A percentile compares a stretch with the other conserved stretches of the same genome.
phyloP scores from a whole-genome alignment of 306 rosid genomes.

The Cicer bijugum region DNA sequence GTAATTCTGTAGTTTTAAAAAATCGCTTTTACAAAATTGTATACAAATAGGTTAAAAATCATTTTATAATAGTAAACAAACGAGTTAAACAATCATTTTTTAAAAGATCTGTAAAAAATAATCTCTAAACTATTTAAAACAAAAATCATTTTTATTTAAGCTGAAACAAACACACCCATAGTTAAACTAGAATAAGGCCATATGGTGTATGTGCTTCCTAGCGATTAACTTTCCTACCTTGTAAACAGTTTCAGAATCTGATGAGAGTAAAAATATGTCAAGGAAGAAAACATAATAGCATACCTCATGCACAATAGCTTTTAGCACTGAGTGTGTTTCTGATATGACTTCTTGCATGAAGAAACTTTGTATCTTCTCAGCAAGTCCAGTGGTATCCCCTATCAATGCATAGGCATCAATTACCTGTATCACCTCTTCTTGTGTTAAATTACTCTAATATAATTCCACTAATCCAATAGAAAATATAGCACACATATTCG shows the following conservation, averaged over 20 bases:
- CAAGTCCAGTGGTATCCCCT: constrained; percentile 93
- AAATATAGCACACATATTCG: constrained; percentile 17
- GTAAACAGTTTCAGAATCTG: constrained; percentile 41
- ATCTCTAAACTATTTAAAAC: too few relatives aligned
- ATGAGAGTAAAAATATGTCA: constrained; percentile 11
- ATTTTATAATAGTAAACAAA: too few relatives aligned
- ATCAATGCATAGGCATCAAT: constrained; percentile 95
- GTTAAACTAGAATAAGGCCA: neutral
- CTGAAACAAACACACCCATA: too few relatives aligned
- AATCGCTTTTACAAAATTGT: too few relatives aligned
- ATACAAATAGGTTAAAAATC: too few relatives aligned
- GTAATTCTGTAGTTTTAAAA: too few relatives aligned
- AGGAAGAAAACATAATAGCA: constrained; percentile 33
- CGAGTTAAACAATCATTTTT: too few relatives aligned
- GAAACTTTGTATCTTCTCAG: constrained; percentile 98
- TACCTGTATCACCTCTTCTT: constrained; percentile 67
- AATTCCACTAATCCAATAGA: constrained; percentile 35
- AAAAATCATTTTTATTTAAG: too few relatives aligned
- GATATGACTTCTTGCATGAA: constrained; percentile 99
- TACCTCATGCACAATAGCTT: constrained; percentile 82
- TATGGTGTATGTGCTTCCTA: constrained; percentile 5
- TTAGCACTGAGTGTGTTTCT: constrained; percentile 82
- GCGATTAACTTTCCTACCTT: constrained; percentile 15
- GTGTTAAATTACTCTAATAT: constrained; percentile 34
- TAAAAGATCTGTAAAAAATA: too few relatives aligned